These are phyloP conservation scores for Cercospora sp. DNA, from an alignment of 2,329 filamentous ascomycete species.

Conservation along the genomic window DNA sequence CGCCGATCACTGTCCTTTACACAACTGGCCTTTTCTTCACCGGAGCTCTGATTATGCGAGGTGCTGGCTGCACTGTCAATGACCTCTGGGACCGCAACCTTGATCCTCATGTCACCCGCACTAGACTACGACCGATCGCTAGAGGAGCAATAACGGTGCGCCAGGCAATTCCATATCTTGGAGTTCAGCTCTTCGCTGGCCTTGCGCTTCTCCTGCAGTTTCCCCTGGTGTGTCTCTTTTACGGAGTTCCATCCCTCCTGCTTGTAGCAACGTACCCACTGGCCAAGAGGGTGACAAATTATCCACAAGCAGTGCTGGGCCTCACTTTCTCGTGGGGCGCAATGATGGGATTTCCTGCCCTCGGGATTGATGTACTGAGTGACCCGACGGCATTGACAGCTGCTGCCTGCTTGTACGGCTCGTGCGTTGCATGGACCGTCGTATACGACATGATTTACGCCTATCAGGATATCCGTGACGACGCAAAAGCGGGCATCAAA, in stretches of 20 bases:
- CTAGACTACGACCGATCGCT: conserved; percentile 76
- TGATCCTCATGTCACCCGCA: conserved; percentile 76
- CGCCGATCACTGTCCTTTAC: conserved; percentile 62
- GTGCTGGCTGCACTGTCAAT: conserved; percentile 85
- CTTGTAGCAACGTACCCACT: conserved; percentile 77
- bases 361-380: conserved; percentile 73
- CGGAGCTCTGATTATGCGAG: conserved; percentile 81
- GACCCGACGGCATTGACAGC: conserved; percentile 64
- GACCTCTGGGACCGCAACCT: conserved; percentile 89
- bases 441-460: conserved; percentile 93
- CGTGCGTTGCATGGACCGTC: conserved; percentile 82
- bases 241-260: conserved; percentile 72
- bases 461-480: conserved; percentile 87
- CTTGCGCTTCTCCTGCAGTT: conserved; percentile 76
- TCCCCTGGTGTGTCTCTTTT: conserved; percentile 70
- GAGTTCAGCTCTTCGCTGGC: conserved; percentile 70
- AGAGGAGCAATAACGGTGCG: conserved; percentile 72
- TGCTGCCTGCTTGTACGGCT: conserved; percentile 70
- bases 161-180: conserved; percentile 72
- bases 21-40: conserved; percentile 70
- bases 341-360: conserved; percentile 81
- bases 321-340: conserved; percentile 88
- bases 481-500: conserved; percentile 83
- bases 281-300: conserved; percentile 83
- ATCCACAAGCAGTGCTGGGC: conserved; percentile 80